Conservation (phyloP, 768 basidiomycete species). For the Hygrocybe coccinea region DNA sequence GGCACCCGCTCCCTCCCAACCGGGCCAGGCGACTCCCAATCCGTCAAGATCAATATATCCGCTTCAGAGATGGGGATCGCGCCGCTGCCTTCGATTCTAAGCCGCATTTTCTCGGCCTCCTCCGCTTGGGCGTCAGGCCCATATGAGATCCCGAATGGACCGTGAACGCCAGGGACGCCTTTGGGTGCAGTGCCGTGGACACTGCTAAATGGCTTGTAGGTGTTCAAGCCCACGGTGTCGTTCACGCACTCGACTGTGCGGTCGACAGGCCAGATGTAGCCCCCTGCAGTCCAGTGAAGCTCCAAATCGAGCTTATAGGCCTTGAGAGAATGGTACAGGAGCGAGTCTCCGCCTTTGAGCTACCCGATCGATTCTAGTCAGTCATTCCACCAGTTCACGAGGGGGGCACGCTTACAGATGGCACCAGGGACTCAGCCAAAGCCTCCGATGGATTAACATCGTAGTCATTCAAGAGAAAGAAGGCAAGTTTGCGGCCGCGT, state of each 20-base stretch:
- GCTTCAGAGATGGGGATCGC: constrained; percentile 60
- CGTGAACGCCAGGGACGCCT: constrained; percentile 36
- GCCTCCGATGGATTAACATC: constrained; percentile 63
- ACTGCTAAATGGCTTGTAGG: too few species aligned
- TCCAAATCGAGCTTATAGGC: constrained; percentile 69
- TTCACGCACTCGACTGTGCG: constrained; percentile 50
- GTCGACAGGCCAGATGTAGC: constrained; percentile 76
- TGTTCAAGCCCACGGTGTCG: not conserved
- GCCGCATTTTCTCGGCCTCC: constrained; percentile 35
- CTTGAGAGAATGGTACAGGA: constrained; percentile 73
- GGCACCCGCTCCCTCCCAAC: constrained; percentile 65
- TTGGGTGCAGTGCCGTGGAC: constrained; percentile 6
- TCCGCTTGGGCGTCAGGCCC: constrained; percentile 37
- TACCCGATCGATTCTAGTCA: constrained; percentile 23
- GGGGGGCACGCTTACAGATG: constrained; percentile 47
- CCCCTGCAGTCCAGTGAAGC: constrained; percentile 77
- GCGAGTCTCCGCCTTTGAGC: constrained; percentile 73
- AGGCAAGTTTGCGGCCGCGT: constrained; percentile 67
- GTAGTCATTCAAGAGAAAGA: constrained; percentile 67
- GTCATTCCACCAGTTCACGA: not conserved
- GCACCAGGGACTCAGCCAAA: constrained; percentile 65
- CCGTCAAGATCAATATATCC: constrained; percentile 49
- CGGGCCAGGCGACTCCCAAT: constrained; percentile 30
- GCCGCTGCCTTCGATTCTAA: constrained; percentile 62
- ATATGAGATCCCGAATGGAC: constrained; percentile 44